Evolutionary conservation across 805 yeast genomes (phyloP).

Genomic region (Saccharomycopsis microspora): DNA sequence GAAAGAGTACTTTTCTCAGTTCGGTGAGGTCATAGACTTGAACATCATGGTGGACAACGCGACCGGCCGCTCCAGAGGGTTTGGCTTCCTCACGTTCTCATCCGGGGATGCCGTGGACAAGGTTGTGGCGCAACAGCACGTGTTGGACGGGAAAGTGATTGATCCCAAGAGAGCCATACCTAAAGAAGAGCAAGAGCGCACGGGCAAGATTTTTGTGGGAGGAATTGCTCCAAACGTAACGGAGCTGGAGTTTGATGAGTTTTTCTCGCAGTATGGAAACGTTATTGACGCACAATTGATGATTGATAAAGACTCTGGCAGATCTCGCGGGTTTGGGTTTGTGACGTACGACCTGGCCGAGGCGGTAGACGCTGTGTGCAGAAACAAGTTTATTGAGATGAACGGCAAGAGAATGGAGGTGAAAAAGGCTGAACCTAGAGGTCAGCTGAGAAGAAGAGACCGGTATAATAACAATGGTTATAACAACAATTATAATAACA

Average conservation of each 20-base stretch:
- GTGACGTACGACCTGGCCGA: conserved; percentile 91
- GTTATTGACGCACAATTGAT: conserved; percentile 93
- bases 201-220: conserved; percentile 95
- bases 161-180: conserved; percentile 98
- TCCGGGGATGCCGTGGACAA: conserved; percentile 75
- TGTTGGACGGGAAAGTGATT: conserved; percentile 88
- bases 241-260: conserved; percentile 78
- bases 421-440: conserved; percentile 76
- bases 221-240: conserved; percentile 92
- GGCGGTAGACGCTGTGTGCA: conserved; percentile 83
- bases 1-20: conserved; percentile 72
- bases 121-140: conserved; percentile 77
- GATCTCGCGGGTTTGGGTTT: conserved; percentile 95
- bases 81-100: conserved; percentile 84
- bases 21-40: conserved; percentile 79
- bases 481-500: not conserved
- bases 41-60: conserved; percentile 86
- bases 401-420: conserved; percentile 83
- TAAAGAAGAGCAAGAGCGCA: conserved; percentile 91
- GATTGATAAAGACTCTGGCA: conserved; percentile 95
- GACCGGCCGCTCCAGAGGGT: conserved; percentile 88
- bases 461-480: conserved; percentile 12
- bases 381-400: conserved; percentile 67
- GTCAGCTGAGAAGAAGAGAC: conserved; percentile 40
- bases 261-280: conserved; percentile 78